Base-by-base conservation (phyloP, 495 filamentous ascomycete genomes). In the Aspergillus avenaceus region DNA sequence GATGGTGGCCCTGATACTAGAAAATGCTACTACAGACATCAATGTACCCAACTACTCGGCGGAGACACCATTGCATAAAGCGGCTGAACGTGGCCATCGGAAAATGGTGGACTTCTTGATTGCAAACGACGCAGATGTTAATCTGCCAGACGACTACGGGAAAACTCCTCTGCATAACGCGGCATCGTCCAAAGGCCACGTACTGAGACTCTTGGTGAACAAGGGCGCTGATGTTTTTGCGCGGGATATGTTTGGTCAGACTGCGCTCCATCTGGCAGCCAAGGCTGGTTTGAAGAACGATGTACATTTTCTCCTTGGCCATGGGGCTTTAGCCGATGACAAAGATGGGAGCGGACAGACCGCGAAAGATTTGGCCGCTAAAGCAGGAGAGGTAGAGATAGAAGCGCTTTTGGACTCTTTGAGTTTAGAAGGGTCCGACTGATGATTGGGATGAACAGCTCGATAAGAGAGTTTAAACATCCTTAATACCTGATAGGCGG, bases 1-100 rank as follows among this genome's bases (percentile, higher is more conserved):
- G 4, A 55, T 74, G 26, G 65, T 72, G 14, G 55, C 59, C 14
- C 23, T 75, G 38, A 48, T 78, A 8, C 58, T 79, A 34, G 69
- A 72, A 3, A 66, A 63, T 16, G 67, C 65, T 3, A n/a, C n/a
- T n/a, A 65, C 68, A 0, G 57, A 77, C 37, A 62, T 77, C 38
- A 67, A 79, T 52, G 60, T 60, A 28, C 52, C 65, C 14, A 61
- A 65, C 40, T 44, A 48, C 12, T 53, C 45, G 12, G 69, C 66
- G 1, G 55, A 66, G 22, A 70, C 67, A 1, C 69, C 72, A n/a
- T 55, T 79, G 26, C 65, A 73, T 23, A 55, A 67, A 37, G 75
- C 75, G 5, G 66, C 67, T 5, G 37, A 59, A 21, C 59, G 59
- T 8, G 73, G 73, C 8, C 53, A 69, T 50, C 45, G 66, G 14